Evolutionary conservation across 1,139 yeast species (phyloP), one percentile per base, ranked within the genome.

Genomic region (Hemisphaericaspora lyxosophila): DNA sequence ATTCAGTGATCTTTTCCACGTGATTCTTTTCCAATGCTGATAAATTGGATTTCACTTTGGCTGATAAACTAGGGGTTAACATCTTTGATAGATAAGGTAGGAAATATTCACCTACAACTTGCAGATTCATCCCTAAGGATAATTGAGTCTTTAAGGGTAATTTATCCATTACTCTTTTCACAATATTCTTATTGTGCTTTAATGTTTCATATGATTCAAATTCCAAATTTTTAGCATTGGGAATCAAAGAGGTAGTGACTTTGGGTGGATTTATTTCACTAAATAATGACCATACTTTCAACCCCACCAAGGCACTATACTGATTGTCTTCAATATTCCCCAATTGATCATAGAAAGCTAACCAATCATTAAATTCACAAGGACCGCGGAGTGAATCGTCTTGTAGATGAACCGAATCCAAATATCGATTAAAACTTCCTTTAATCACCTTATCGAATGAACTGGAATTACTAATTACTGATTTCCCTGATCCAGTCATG

Each of bases 341-440:
- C 47, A 64, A 64, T 19, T 59, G 43, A 52, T 89, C 97, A 47
- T 80, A 76, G 54, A 83, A 85, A 46, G 64, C 73, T 20, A 86
- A 56, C 96, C 96, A 90, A 45, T 88, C 95, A 32, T 87, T 78
- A 11, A 88, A 62, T 30, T 62, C 66, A 11, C 78, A 62, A 0
- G 95, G 88, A 46, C 83, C 84, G 2, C 52, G 49, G 25, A 88
- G 61, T 31, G 81, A 69, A 45, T 78, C 82, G 52, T 87, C 96
- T 35, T 83, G 81, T 47, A 74, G 77, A 42, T 79, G 60, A 0
- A 67, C 75, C 7, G 55, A 59, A 48, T 71, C 77, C 42, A 71
- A 57, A 54, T 82, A 88, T 32, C 73, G 61, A 34, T 82, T 75
- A 59, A 88, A 90, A 50, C 92, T 83, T 2, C 95, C 95, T 44